These are phyloP conservation scores for Eucalyptus polybractea DNA, from an alignment of 345 rosid genomes.

Conservation along the genomic window DNA sequence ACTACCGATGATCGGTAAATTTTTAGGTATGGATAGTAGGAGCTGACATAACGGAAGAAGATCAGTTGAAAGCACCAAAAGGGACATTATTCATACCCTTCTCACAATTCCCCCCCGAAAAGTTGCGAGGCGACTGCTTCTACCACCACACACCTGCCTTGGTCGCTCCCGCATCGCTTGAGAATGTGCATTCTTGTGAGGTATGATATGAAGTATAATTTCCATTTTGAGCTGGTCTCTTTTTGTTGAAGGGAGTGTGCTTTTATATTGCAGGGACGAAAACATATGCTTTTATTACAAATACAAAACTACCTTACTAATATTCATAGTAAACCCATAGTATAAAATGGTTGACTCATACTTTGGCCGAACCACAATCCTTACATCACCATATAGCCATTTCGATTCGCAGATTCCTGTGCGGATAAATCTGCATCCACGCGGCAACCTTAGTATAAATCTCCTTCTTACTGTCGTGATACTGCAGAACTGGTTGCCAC, in stretches of 20 bases:
- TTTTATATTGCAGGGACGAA: background rate
- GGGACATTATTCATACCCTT: slow-evolving; percentile 58
- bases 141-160: slow-evolving; percentile 57
- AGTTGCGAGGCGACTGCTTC: slow-evolving; percentile 31
- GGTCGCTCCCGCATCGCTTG: slow-evolving; percentile 30
- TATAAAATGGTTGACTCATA: background rate
- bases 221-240: background rate
- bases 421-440: no score
- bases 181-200: slow-evolving; percentile 75
- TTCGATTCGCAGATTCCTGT: background rate
- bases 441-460: background rate
- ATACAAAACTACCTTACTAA: background rate
- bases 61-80: slow-evolving; percentile 35
- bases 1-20: background rate
- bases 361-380: background rate
- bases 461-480: background rate
- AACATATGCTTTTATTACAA: background rate
- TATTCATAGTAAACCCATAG: background rate
- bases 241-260: background rate
- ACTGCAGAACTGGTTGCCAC: slow-evolving; percentile 56
- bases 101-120: slow-evolving; percentile 43
- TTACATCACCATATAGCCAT: background rate
- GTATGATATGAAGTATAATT: slow-evolving; percentile 3
- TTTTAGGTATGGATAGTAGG: slow-evolving; percentile 57
- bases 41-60: slow-evolving; percentile 27